phyloP scores from a whole-genome alignment of 148 eudicot genomes.

The Agrostemma githago region DNA sequence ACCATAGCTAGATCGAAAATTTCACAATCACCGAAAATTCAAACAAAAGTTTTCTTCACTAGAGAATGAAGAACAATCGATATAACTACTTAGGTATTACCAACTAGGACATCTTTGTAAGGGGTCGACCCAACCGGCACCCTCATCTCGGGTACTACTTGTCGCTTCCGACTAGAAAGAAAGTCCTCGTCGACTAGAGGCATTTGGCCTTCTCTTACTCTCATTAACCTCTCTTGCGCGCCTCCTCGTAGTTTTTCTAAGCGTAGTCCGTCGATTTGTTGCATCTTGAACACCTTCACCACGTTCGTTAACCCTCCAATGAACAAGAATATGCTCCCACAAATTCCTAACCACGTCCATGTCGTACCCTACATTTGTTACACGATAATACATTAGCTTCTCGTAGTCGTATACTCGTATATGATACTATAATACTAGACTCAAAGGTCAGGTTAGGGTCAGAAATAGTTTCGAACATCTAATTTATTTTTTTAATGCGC shows the following conservation, averaged over 20 bases:
- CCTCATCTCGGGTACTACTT: slow-evolving; percentile 10
- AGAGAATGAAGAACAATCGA: neutral
- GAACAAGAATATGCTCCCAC: slow-evolving; percentile 59
- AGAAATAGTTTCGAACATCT: too few relatives aligned
- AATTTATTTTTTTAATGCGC: too few relatives aligned
- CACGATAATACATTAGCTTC: neutral
- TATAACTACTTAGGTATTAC: slow-evolving; percentile 34
- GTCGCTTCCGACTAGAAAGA: slow-evolving; percentile 8
- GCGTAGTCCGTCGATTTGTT: slow-evolving; percentile 48
- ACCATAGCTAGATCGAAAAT: slow-evolving; percentile 1
- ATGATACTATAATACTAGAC: too few relatives aligned
- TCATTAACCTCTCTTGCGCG: slow-evolving; percentile 62
- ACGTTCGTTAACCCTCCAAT: slow-evolving; percentile 73
- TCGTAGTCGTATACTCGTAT: too few relatives aligned
- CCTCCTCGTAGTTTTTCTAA: slow-evolving; percentile 87
- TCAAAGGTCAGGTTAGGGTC: too few relatives aligned
- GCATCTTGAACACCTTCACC: slow-evolving; percentile 82
- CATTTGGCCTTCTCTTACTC: slow-evolving; percentile 50
- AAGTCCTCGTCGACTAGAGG: slow-evolving; percentile 45
- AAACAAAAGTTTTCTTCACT: neutral
- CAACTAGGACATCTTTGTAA: slow-evolving; percentile 64
- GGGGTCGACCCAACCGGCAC: slow-evolving; percentile 32
- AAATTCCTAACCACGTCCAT: slow-evolving; percentile 68
- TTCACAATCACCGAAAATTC: neutral
- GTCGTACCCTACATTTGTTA: slow-evolving; percentile 42